These are phyloP conservation scores for Cladosporium colombiae DNA, from an alignment of 2,329 filamentous ascomycete genomes.

Conservation along the genomic window DNA sequence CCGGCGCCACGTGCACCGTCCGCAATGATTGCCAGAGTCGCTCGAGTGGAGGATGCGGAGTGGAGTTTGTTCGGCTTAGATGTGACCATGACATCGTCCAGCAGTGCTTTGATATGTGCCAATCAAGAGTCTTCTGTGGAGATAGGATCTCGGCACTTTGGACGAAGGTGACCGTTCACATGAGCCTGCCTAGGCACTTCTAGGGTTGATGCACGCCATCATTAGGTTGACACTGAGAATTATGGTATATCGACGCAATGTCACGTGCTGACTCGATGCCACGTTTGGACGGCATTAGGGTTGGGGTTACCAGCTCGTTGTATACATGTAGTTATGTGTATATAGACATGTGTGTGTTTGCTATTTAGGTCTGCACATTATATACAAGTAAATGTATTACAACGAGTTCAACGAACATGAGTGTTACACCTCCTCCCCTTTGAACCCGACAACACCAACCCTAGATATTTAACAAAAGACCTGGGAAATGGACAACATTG, in stretches of 20 bases:
- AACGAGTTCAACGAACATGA: too few relatives aligned
- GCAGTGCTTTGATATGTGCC: not conserved
- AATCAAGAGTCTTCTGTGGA: not conserved
- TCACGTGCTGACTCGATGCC: not conserved
- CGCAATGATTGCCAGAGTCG: slow-evolving; percentile 5
- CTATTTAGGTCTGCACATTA: too few relatives aligned
- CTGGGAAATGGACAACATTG: too few relatives aligned
- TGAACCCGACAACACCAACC: too few relatives aligned
- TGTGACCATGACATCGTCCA: not conserved
- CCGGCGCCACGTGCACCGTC: slow-evolving; percentile 9
- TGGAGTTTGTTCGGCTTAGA: slow-evolving; percentile 5
- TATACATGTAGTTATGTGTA: too few relatives aligned
- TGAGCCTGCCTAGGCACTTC: not conserved
- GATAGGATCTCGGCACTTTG: not conserved
- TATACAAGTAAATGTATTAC: too few relatives aligned
- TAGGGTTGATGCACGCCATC: not conserved
- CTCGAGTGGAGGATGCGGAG: slow-evolving; percentile 3
- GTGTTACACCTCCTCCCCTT: too few relatives aligned
- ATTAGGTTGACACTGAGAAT: not conserved
- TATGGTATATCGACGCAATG: not conserved
- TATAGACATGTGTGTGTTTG: too few relatives aligned
- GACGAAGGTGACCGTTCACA: not conserved
- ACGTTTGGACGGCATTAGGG: not conserved
- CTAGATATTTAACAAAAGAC: too few relatives aligned
- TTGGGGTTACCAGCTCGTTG: not conserved